phyloP scores from a whole-genome alignment of 2,329 filamentous ascomycete genomes.

The Cytospora chrysosperma region DNA sequence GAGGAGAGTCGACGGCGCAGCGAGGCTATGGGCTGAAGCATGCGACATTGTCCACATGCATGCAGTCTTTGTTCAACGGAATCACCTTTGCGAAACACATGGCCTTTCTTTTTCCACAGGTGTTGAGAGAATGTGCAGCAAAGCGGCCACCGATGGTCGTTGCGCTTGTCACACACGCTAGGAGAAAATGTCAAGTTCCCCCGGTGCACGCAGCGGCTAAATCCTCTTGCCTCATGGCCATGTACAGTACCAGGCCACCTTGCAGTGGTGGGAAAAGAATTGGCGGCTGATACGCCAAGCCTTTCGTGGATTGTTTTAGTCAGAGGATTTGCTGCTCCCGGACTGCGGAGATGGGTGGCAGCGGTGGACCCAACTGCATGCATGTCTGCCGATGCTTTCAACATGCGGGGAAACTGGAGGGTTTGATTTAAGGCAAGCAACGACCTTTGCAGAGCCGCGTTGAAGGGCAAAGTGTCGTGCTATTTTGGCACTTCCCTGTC shows the following conservation, averaged over 20 bases:
- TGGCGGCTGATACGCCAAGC: slow-evolving; percentile 5
- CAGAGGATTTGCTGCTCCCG: slow-evolving; percentile 6
- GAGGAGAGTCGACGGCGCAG: neutral
- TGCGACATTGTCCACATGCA: neutral
- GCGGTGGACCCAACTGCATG: neutral
- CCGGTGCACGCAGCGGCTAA: neutral
- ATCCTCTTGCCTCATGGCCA: slow-evolving; percentile 2
- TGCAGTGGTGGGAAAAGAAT: neutral
- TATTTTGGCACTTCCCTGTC: neutral
- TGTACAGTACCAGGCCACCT: neutral
- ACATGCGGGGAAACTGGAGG: neutral
- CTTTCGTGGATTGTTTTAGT: neutral
- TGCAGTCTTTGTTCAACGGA: neutral
- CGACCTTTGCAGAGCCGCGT: neutral
- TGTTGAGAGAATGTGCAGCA: slow-evolving; percentile 7
- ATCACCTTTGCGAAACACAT: neutral
- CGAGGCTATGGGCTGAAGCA: neutral
- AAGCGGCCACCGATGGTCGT: neutral
- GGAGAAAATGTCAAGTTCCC: slow-evolving; percentile 3
- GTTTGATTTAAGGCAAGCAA: neutral
- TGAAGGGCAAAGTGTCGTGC: too few relatives aligned
- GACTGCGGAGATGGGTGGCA: slow-evolving; percentile 5
- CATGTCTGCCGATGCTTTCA: neutral
- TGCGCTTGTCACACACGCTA: neutral
- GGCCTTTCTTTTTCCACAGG: neutral